These are phyloP conservation scores for Castanopsis chinensis DNA, from an alignment of 306 rosid genomes.

Conservation along the genomic window DNA sequence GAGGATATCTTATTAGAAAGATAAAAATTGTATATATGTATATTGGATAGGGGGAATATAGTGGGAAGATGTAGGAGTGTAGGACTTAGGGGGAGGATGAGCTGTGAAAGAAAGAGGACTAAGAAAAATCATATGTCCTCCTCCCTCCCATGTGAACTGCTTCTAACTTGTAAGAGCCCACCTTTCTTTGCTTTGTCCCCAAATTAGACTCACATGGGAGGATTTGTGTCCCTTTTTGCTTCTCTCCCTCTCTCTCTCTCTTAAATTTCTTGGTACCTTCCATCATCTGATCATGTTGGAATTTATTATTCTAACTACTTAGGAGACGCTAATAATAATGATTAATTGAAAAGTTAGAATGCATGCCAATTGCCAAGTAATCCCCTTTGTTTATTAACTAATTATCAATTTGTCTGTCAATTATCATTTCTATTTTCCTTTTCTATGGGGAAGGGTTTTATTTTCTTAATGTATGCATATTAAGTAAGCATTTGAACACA, in stretches of 20 bases:
- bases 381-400: background rate
- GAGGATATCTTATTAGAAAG: slow-evolving; percentile 27
- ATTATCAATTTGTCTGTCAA: slow-evolving; percentile 26
- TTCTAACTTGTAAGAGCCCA: slow-evolving; percentile 44
- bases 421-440: background rate
- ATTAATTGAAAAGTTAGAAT: slow-evolving; percentile 48
- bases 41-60: slow-evolving; percentile 14
- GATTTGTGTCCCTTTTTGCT: slow-evolving; percentile 30
- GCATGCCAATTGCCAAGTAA: slow-evolving; percentile 50
- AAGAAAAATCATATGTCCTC: slow-evolving; percentile 56
- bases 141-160: slow-evolving; percentile 79
- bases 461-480: background rate
- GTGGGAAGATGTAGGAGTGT: slow-evolving; percentile 34
- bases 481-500: background rate
- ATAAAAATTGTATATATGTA: slow-evolving; percentile 20
- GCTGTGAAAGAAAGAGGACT: slow-evolving; percentile 61
- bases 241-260: slow-evolving; percentile 26
- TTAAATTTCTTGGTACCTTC: slow-evolving; percentile 23
- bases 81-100: slow-evolving; percentile 49
- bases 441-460: background rate
- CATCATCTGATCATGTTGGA: slow-evolving; percentile 53
- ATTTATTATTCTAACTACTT: slow-evolving; percentile 30
- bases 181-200: slow-evolving; percentile 74
- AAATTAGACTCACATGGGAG: slow-evolving; percentile 77
- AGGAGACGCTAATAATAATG: slow-evolving; percentile 53